phyloP scores from a whole-genome alignment of 2,329 filamentous ascomycete genomes.

The Pseudogymnoascus sp. region DNA sequence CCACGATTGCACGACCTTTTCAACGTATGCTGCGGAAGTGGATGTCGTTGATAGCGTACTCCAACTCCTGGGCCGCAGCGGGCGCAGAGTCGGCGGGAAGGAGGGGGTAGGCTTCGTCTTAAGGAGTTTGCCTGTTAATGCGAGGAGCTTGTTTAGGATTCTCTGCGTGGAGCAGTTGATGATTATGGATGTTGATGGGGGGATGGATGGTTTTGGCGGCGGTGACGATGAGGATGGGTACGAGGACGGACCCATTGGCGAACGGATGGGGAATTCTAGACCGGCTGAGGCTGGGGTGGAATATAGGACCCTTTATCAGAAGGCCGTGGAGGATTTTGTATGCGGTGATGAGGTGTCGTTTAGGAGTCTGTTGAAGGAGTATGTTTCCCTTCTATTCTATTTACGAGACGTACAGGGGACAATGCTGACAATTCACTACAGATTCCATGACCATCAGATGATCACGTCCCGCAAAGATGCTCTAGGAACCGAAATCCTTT shows the following conservation, averaged over 20 bases:
- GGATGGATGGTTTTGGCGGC: conserved; percentile 31
- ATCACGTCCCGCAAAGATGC: conserved; percentile 81
- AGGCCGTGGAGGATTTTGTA: conserved; percentile 93
- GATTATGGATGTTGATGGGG: conserved; percentile 51
- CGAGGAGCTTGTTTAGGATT: conserved; percentile 75
- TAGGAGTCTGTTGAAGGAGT: conserved; percentile 88
- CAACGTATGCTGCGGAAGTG: conserved; percentile 61
- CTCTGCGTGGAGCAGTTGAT: conserved; percentile 78
- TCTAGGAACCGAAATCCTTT: conserved; percentile 75
- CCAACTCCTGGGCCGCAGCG: conserved; percentile 72
- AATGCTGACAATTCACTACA: conserved; percentile 30
- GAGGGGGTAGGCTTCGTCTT: conserved; percentile 90
- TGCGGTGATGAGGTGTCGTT: conserved; percentile 96
- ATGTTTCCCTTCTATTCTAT: conserved; percentile 26
- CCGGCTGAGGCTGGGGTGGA: conserved; percentile 58
- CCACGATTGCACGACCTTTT: conserved; percentile 90
- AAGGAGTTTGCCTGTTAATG: conserved; percentile 84
- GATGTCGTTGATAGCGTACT: conserved; percentile 88
- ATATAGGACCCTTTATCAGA: conserved; percentile 86
- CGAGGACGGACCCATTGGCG: conserved; percentile 23
- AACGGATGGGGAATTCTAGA: conserved; percentile 8
- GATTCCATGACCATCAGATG: conserved; percentile 96
- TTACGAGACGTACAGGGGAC: background rate
- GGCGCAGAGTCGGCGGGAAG: conserved; percentile 72
- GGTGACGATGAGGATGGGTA: conserved; percentile 40